A percentile compares a stretch with the other conserved stretches of the same genome.
Evolutionary conservation across 2,329 filamentous ascomycete genomes (phyloP).

Genomic region (Fusarium solani-melongenae): DNA sequence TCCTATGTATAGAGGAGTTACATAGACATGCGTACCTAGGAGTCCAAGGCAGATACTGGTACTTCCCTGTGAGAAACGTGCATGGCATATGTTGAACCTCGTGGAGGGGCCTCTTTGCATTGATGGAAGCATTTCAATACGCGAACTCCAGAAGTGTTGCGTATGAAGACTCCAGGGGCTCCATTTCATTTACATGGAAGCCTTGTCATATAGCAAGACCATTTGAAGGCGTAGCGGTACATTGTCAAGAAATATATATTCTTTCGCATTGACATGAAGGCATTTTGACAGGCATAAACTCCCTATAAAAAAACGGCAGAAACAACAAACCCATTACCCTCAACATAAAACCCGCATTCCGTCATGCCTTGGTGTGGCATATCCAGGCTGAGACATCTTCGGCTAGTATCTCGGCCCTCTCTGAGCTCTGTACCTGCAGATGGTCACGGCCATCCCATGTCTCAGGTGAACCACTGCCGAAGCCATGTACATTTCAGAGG

Average conservation of each 20-base stretch:
- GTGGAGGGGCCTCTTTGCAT: not conserved
- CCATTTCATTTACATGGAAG: not conserved
- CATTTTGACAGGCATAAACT: conserved; percentile 17
- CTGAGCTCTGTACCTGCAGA: not conserved
- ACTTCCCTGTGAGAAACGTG: not conserved
- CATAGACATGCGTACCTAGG: not conserved
- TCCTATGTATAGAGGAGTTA: not conserved
- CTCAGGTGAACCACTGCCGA: not conserved
- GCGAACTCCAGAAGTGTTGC: no score
- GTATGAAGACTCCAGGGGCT: not conserved
- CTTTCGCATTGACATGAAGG: conserved; percentile 4
- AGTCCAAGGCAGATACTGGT: not conserved
- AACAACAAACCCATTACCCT: conserved; percentile 16
- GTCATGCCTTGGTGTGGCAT: conserved; percentile 16
- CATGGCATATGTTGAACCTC: not conserved
- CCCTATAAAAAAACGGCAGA: not conserved
- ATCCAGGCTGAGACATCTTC: conserved; percentile 6
- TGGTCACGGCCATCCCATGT: not conserved
- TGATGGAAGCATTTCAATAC: no score
- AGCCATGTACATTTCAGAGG: not conserved
- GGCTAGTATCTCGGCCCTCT: not conserved
- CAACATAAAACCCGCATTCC: conserved; percentile 21
- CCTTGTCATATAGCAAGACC: not conserved
- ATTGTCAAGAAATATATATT: not conserved
- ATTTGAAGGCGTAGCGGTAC: not conserved